These are phyloP conservation scores for Silene vulgaris DNA, from an alignment of 179 eudicot genomes.

Conservation along the genomic window DNA sequence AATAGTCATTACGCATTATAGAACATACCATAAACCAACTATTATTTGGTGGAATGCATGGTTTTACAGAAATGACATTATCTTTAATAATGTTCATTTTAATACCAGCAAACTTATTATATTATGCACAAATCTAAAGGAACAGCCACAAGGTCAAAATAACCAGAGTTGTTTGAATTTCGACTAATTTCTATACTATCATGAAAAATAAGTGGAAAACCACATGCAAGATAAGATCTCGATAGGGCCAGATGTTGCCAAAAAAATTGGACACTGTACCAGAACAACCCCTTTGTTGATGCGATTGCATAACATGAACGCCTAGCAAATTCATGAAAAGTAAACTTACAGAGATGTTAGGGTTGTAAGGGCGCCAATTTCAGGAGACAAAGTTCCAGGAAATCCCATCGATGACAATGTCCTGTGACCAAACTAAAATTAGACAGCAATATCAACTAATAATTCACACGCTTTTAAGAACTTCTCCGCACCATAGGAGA, in stretches of 20 bases:
- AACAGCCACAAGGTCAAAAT: not conserved
- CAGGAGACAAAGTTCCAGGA: constrained; percentile 64
- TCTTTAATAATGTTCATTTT: no score
- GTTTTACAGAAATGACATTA: no score
- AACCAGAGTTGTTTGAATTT: not conserved
- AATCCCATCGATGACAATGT: constrained; percentile 70
- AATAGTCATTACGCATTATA: not conserved
- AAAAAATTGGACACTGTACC: not conserved
- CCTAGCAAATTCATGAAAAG: constrained; percentile 8
- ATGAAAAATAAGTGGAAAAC: not conserved
- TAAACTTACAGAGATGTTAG: constrained; percentile 67
- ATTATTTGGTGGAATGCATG: no score
- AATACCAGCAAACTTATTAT: no score
- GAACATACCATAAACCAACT: not conserved
- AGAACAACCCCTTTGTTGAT: not conserved
- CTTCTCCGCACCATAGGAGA: not conserved
- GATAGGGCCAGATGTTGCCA: not conserved
- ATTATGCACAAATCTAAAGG: not conserved
- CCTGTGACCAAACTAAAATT: constrained; percentile 37
- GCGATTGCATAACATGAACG: not conserved
- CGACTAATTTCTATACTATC: not conserved
- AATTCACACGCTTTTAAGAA: not conserved
- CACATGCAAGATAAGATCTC: not conserved
- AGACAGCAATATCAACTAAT: constrained; percentile 14
- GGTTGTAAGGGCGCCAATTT: constrained; percentile 48